These are phyloP conservation scores for Linanthus parryae DNA, from an alignment of 148 eudicot species.

Conservation along the genomic window DNA sequence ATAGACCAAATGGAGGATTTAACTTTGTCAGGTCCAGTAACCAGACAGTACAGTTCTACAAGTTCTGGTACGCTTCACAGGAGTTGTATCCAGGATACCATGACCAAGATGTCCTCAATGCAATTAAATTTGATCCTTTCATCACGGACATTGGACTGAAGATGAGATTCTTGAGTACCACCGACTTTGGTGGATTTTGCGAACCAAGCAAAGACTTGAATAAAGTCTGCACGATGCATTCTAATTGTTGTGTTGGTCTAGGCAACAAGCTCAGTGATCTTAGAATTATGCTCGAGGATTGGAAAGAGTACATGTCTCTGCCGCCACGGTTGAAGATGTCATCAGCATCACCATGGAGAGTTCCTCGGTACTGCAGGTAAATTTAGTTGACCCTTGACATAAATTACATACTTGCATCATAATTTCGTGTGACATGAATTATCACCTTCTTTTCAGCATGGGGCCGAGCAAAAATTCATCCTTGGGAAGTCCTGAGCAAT, in stretches of 20 bases:
- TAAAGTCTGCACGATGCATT: conserved; percentile 55
- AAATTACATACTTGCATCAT: too few relatives aligned
- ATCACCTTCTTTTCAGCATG: too few relatives aligned
- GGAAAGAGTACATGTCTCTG: conserved; percentile 45
- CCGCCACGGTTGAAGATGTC: conserved; percentile 25
- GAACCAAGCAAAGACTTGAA: conserved; percentile 29
- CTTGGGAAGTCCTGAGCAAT: too few relatives aligned
- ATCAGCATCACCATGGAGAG: conserved; percentile 7
- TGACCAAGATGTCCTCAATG: conserved; percentile 49
- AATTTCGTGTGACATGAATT: too few relatives aligned
- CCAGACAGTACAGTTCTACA: conserved; percentile 17
- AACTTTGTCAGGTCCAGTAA: conserved; percentile 51
- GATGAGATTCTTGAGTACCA: conserved; percentile 51
- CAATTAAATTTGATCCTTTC: conserved; percentile 30
- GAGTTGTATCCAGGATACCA: conserved; percentile 33
- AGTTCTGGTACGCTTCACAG: conserved; percentile 35
- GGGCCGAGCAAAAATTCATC: too few relatives aligned
- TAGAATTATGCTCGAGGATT: conserved; percentile 48
- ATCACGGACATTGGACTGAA: conserved; percentile 31
- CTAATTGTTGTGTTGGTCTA: conserved; percentile 52
- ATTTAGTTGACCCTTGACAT: too few relatives aligned
- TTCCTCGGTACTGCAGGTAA: conserved; percentile 6
- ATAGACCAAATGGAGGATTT: conserved; percentile 54
- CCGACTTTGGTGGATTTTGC: conserved; percentile 55
- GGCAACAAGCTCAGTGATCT: conserved; percentile 41